Base-by-base conservation (phyloP, 805 yeast genomes). In the Teunomyces panamensis region DNA sequence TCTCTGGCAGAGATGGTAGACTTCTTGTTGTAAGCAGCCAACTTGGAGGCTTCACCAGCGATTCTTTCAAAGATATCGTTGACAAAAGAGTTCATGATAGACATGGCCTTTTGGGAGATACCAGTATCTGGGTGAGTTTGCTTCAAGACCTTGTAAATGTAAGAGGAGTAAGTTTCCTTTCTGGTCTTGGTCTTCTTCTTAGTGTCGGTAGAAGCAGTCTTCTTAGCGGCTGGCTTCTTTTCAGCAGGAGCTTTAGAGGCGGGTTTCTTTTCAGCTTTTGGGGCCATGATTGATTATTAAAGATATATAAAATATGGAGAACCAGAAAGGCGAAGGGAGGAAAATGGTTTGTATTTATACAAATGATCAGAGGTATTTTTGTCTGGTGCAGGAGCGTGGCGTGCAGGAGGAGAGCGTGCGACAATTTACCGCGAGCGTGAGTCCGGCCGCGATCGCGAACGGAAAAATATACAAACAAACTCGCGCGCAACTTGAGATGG, bases 61-160 rank as follows among this genome's bases (percentile, higher is more conserved):
- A 92, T 87, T 82, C 98, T 91, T 81, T 91, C 97, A 70, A 91
- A 92, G 71, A 91, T 89, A 77, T 92, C 97, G 79, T 90, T 91
- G 63, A 92, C 97, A 64, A 92, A 92, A 39, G 97, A 92, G 87
- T 92, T 92, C 92, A 92, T 85, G 74, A 92, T 92, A 58, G 96
- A 89, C 96, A 92, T 92, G 57, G 98, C 96, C 73, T 89, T 88
- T 79, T 90, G 96, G 64, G 98, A 91, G 73, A 92, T 92, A 89
- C 97, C 98, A 56, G 98, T 92, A 75, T 92, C 97, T 75, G 97
- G 98, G 78, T 92, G 98, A 55, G 97, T 91, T 83, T 92, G 97
- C 79, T 91, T 91, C 73, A 92, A 86, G 60, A 91, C 97, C 79
- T 92, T 92, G 94, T 91, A 92, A 73, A 92, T 92, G 79, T 92